Conservation (phyloP, 2,329 filamentous ascomycete species). For the Catunica adiposa region DNA sequence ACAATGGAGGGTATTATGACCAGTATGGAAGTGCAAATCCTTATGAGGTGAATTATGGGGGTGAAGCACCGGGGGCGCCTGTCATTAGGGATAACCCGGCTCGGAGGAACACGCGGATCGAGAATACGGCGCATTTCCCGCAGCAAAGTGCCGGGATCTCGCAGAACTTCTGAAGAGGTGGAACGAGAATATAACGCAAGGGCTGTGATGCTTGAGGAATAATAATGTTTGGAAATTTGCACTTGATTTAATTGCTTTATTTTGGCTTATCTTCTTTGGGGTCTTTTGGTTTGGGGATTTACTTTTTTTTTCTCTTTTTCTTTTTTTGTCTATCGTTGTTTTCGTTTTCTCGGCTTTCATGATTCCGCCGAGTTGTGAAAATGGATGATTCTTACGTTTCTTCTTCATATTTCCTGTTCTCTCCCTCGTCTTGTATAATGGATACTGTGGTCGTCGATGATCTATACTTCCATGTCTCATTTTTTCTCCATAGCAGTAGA, state of each 20-base stretch:
- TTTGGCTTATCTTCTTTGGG: background rate
- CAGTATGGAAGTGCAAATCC: conserved; percentile 19
- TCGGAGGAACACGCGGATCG: conserved; percentile 82
- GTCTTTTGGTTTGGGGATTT: background rate
- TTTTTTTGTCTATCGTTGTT: conserved; percentile 8
- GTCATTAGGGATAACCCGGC: conserved; percentile 89
- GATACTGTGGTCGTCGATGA: background rate
- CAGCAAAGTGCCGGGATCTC: conserved; percentile 90
- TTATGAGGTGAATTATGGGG: conserved; percentile 15
- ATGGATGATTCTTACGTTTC: background rate
- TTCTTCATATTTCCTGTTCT: background rate
- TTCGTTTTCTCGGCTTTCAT: conserved; percentile 1
- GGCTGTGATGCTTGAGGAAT: background rate
- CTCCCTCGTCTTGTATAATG: background rate
- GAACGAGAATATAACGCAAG: background rate
- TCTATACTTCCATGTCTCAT: conserved; percentile 5
- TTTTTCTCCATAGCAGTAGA: background rate
- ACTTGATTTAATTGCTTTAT: conserved; percentile 1
- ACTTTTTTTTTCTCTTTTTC: background rate
- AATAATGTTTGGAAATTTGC: background rate
- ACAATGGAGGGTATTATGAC: conserved; percentile 30
- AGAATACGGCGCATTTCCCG: conserved; percentile 75
- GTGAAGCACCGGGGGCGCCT: conserved; percentile 24
- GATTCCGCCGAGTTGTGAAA: background rate
- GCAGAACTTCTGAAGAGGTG: conserved; percentile 67